These are phyloP conservation scores for Hemileia vastatrix DNA, from an alignment of 1,284 basidiomycete species.

Conservation along the genomic window DNA sequence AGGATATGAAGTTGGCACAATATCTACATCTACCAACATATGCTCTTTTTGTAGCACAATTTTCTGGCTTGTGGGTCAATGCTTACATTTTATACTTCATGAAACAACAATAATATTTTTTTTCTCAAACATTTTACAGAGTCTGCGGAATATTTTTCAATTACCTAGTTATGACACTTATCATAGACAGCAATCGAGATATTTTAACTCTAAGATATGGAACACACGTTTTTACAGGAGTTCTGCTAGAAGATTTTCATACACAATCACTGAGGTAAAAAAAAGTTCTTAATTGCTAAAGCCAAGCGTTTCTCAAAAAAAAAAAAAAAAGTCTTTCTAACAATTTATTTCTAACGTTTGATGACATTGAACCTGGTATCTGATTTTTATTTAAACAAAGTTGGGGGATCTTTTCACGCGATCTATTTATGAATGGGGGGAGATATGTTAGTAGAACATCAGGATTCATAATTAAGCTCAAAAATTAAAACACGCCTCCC, in stretches of 20 bases:
- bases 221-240: conserved; percentile 17
- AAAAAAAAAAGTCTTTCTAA: no score
- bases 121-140: not conserved
- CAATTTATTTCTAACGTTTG: not conserved
- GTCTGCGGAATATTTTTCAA: conserved; percentile 18
- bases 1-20: conserved; percentile 9
- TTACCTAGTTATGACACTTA: conserved; percentile 20
- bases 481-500: not conserved
- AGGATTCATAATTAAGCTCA: not conserved
- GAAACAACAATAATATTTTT: not conserved
- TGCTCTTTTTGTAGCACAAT: no score
- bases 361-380: no score
- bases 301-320: not conserved
- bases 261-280: conserved; percentile 17
- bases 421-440: conserved; percentile 13
- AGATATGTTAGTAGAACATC: conserved; percentile 9
- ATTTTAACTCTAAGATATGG: conserved; percentile 8
- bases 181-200: conserved; percentile 21
- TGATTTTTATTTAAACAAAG: no score
- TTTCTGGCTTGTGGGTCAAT: no score
- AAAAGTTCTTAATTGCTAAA: not conserved
- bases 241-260: conserved; percentile 19
- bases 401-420: conserved; percentile 20
- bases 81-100: not conserved
- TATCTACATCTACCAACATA: conserved; percentile 6